A percentile compares a stretch with the other conserved stretches of the same genome.
Conservation (phyloP, 441 rosid species). For the Corymbia calophylla region DNA sequence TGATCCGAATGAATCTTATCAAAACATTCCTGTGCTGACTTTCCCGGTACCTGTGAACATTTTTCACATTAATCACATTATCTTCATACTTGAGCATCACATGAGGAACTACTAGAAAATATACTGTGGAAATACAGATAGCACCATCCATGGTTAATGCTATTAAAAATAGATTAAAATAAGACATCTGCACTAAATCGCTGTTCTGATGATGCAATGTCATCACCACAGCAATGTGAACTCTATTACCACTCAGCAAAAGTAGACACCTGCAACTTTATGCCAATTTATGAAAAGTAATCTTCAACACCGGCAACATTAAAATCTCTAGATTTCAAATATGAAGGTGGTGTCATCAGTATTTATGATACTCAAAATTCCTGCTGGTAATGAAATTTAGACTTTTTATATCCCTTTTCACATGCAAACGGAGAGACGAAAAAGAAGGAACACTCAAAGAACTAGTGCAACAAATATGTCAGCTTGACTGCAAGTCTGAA, state of each 20-base stretch:
- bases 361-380: background rate
- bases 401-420: background rate
- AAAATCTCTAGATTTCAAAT: background rate
- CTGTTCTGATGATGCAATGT: background rate
- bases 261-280: background rate
- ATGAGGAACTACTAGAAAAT: background rate
- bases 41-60: conserved; percentile 70
- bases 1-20: conserved; percentile 66
- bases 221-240: background rate
- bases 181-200: background rate
- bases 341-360: background rate
- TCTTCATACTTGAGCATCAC: background rate
- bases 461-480: background rate
- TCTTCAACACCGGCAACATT: background rate
- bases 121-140: background rate
- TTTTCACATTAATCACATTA: background rate
- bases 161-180: background rate
- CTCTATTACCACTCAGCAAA: background rate
- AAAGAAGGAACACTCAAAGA: background rate
- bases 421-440: background rate
- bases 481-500: background rate
- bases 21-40: conserved; percentile 87
- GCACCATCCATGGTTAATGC: background rate
- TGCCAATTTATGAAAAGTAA: background rate
- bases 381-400: background rate